These are phyloP conservation scores for Podaxis sp. DNA, from an alignment of 768 basidiomycete genomes.

Conservation along the genomic window DNA sequence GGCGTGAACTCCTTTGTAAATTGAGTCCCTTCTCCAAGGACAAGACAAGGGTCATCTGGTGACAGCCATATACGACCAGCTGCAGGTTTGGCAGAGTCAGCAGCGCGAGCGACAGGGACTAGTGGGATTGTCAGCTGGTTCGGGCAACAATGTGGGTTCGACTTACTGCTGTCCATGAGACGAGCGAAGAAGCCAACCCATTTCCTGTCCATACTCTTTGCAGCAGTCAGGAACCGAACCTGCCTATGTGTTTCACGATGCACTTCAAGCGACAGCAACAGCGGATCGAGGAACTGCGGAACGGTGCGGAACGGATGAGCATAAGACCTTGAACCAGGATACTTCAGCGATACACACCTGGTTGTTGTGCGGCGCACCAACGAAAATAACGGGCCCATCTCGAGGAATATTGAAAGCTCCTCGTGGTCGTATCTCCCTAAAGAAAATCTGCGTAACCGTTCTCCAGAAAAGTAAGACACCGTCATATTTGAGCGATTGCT, in stretches of 20 bases:
- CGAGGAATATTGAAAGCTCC: conserved; percentile 93
- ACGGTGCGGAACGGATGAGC: not conserved
- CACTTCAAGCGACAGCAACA: conserved; percentile 81
- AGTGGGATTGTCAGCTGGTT: conserved; percentile 14
- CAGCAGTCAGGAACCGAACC: conserved; percentile 86
- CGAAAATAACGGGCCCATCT: conserved; percentile 89
- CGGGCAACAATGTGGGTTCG: not conserved
- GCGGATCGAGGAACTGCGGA: conserved; percentile 83
- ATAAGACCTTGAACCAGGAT: not conserved
- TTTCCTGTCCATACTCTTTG: conserved; percentile 78
- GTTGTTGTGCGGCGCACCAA: conserved; percentile 89
- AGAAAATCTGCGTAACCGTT: conserved; percentile 87
- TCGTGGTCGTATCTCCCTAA: conserved; percentile 90
- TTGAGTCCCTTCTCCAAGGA: conserved; percentile 76
- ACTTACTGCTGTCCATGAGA: conserved; percentile 84
- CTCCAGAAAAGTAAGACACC: conserved; percentile 82
- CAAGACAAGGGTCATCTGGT: conserved; percentile 70
- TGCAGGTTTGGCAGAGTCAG: conserved; percentile 77
- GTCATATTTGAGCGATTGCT: conserved; percentile 50
- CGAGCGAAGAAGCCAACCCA: conserved; percentile 78
- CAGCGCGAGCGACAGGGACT: conserved; percentile 94
- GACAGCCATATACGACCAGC: conserved; percentile 70
- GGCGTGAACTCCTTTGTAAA: conserved; percentile 73
- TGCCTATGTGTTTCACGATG: conserved; percentile 77
- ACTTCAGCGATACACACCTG: conserved; percentile 45